A percentile compares a stretch with the other conserved stretches of the same genome.
Conservation (phyloP, 1,284 basidiomycete genomes). For the Chiua sp. region DNA sequence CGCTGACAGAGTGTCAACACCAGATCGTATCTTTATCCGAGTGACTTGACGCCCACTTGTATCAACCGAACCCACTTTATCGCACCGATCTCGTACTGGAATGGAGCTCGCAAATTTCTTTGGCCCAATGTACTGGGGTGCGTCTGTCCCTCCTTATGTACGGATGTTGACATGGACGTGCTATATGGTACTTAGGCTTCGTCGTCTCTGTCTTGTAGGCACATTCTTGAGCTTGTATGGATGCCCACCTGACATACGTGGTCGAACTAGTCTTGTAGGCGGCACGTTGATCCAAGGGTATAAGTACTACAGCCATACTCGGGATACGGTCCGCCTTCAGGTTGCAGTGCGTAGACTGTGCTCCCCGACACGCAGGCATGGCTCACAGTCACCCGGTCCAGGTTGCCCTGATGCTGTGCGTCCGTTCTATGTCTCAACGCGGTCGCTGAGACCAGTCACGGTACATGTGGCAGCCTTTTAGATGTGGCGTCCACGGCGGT, state of each 20-base stretch:
- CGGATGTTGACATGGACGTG: neutral
- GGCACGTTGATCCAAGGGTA: slow-evolving; percentile 11
- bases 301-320: slow-evolving; percentile 2
- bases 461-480: neutral
- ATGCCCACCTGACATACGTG: neutral
- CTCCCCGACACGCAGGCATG: neutral
- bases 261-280: slow-evolving; percentile 1
- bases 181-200: too few relatives aligned
- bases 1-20: too few relatives aligned
- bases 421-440: neutral
- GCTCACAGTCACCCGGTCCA: neutral
- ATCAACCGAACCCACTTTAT: neutral
- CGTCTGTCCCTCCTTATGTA: neutral
- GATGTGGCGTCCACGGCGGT: slow-evolving; percentile 10
- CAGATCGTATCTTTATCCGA: too few relatives aligned
- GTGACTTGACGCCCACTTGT: too few relatives aligned
- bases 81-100: neutral
- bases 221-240: neutral
- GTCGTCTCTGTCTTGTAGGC: slow-evolving; percentile 10
- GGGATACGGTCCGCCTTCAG: neutral
- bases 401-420: slow-evolving; percentile 7
- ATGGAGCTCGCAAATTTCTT: neutral
- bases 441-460: neutral
- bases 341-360: neutral
- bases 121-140: slow-evolving; percentile 8